A percentile compares a stretch with the other conserved stretches of the same genome.
These are phyloP conservation scores for Pythium vanterpoolii DNA, from an alignment of 352 stramenopile genomes.

Conservation along the genomic window DNA sequence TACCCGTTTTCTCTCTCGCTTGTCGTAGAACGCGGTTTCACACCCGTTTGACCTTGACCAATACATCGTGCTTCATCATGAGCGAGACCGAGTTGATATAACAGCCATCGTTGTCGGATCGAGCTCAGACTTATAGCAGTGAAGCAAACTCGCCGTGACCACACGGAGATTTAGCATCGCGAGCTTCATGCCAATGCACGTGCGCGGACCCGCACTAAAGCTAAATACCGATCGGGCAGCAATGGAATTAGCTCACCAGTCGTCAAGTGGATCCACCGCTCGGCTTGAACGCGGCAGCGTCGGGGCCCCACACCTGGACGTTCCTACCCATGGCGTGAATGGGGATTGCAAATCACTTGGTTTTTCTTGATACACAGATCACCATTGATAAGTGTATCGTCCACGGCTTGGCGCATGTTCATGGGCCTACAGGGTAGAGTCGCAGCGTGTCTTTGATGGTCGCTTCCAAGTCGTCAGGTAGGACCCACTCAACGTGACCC, in stretches of 20 bases:
- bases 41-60: neutral
- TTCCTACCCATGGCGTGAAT: conserved; percentile 36
- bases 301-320: conserved; percentile 38
- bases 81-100: conserved; percentile 9
- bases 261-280: conserved; percentile 58
- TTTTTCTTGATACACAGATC: conserved; percentile 27
- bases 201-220: conserved; percentile 42
- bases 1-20: too few species aligned
- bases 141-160: conserved; percentile 14
- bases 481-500: neutral
- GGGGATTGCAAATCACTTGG: conserved; percentile 21
- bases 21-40: too few species aligned
- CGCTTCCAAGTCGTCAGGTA: conserved; percentile 23
- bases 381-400: conserved; percentile 47
- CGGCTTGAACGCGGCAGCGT: conserved; percentile 59
- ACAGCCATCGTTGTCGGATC: conserved; percentile 12
- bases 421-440: conserved; percentile 25
- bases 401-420: conserved; percentile 49
- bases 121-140: conserved; percentile 8
- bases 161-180: conserved; percentile 46
- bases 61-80: conserved; percentile 20
- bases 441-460: conserved; percentile 21
- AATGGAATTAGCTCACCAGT: conserved; percentile 27
- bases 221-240: conserved; percentile 26
- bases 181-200: conserved; percentile 42